phyloP scores from a whole-genome alignment of 73 alveolate species.

The Paramecium bursaria region DNA sequence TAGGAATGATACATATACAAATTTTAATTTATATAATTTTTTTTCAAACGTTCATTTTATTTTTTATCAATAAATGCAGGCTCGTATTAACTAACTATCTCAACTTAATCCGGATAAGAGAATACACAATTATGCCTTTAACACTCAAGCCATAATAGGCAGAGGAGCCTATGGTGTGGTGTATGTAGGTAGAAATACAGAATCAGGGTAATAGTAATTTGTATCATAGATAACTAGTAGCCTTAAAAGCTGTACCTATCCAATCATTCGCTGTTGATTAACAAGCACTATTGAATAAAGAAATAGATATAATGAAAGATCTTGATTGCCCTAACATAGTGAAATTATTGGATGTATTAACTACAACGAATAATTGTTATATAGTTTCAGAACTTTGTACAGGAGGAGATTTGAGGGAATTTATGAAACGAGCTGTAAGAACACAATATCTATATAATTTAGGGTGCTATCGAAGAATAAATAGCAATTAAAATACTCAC shows the following conservation, averaged over 20 bases:
- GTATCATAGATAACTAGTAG: slow-evolving; percentile 36
- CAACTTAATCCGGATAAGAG: slow-evolving; percentile 64
- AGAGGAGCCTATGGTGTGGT: slow-evolving; percentile 70
- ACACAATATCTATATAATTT: neutral
- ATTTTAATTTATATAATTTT: slow-evolving; percentile 9
- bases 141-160: slow-evolving; percentile 61
- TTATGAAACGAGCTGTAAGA: slow-evolving; percentile 58
- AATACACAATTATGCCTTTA: slow-evolving; percentile 67
- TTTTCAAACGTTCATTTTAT: slow-evolving; percentile 60
- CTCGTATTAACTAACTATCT: slow-evolving; percentile 61
- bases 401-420: slow-evolving; percentile 72
- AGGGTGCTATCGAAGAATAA: slow-evolving; percentile 50
- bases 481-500: slow-evolving; percentile 62
- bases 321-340: slow-evolving; percentile 72
- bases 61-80: slow-evolving; percentile 40
- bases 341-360: slow-evolving; percentile 64
- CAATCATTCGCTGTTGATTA: slow-evolving; percentile 20
- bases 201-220: neutral
- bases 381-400: slow-evolving; percentile 71
- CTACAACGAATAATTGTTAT: slow-evolving; percentile 66
- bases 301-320: slow-evolving; percentile 70
- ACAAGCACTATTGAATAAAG: slow-evolving; percentile 45
- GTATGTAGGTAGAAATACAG: slow-evolving; percentile 65
- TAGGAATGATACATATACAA: neutral
- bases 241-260: slow-evolving; percentile 52